Evolutionary conservation across 441 rosid species (phyloP), one percentile per base, ranked within the genome.

Genomic region (Eutrema salsugineum): DNA sequence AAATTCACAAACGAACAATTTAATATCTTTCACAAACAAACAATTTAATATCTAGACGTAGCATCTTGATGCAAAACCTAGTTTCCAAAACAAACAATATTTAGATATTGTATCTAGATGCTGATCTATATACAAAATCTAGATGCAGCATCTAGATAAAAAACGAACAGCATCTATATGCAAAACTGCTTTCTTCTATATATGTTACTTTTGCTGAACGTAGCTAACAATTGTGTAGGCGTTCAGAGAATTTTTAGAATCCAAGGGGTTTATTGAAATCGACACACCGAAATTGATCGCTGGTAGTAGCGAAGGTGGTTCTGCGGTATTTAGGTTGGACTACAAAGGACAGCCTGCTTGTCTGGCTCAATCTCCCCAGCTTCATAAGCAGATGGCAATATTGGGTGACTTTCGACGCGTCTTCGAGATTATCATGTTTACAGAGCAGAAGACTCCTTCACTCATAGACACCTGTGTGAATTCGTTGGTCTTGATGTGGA

Each of bases 241-340:
- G 24, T 95, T 95, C 77, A 86, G 90, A 69, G 78, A 86, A 40
- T 85, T 83, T 73, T 79, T 91, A 55, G 36, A 70, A 48, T 38
- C 85, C 16, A 82, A 85, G 77, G 80, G 44, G 15, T 94, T 94
- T 78, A 73, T 83, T 58, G 94, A 83, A 82, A 86, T 94, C 71
- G 89, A 88, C 79, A 88, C 97, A 3, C 99, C 98, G 1, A 92
- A 92, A 77, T 22, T 92, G 71, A 84, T 84, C 46, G 97, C 83
- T 46, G 97, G 99, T 42, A 83, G 90, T 20, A 94, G 98, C 78
- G 99, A 92, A 81, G 99, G 97, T 40, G 99, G 98, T 66, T 82
- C 99, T 81, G 91, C 96, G 78, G 97, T 94, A 15, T 94, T 95
- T 86, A 80, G 63, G 77, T 74, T 95, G 78, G 95, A 93, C 19